Base-by-base conservation (phyloP, 2,329 filamentous ascomycete genomes). In the Phialophora tarda region DNA sequence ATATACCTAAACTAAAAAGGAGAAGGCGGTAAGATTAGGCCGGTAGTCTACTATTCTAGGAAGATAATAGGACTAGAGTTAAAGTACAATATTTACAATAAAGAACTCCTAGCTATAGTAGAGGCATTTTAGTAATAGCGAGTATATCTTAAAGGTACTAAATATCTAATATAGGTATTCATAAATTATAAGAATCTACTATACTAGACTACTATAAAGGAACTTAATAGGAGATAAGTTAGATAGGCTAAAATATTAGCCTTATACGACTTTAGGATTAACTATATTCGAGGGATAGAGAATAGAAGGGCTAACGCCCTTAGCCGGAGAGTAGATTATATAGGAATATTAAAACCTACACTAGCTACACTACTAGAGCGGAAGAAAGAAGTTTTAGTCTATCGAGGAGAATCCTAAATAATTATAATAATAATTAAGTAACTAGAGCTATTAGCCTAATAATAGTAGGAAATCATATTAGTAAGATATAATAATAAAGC, bases 21-120 rank as follows among this genome's bases (percentile, higher is more conserved):
- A 4, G 26, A 21, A 10, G 23, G 48, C 30, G 62, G 8, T 24
- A 70, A 34, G 44, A 38, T 10, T 59, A 64, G 63, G 57, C 50
- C n/a, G 28, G 63, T 44, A 21, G 67, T 14, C 70, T 69, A 34
- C 65, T 59, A 24, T n/a, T 59, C 21, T 1, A 30, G 38, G n/a
- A 44, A 59, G 1, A 59, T 59, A 14, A 59, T 4, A 4, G 8
- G 14, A 47, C 23, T 44, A 24, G 32, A 58, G 17, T 11, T 26
- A 26, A 58, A 58, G 2, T 58, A 58, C 17, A 11, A 58, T 58
- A 58, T 58, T 7, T 58, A 69, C 24, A 48, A 74, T 67, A 68
- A 71, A 48, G 62, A 74, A 59, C 48, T 74, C 47, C 44, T 74
- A 26, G 47, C 34, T 21, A 66, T 72, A 32, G 24, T 73, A 0